Evolutionary conservation across 805 yeast species (phyloP).

Genomic region (Nakazawaea sp.): DNA sequence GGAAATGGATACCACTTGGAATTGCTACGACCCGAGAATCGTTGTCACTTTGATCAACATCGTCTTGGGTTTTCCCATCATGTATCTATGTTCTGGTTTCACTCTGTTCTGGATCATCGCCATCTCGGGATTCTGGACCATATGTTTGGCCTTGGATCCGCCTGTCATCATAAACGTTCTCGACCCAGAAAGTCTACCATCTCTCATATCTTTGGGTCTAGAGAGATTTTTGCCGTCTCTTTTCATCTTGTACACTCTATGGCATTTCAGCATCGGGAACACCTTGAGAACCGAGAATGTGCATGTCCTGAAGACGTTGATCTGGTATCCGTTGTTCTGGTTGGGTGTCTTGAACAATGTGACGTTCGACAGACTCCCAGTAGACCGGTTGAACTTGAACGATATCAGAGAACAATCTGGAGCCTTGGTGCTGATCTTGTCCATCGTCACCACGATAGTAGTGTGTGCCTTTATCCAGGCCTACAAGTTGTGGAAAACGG

Average conservation of each 20-base stretch:
- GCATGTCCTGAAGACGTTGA: conserved; percentile 30
- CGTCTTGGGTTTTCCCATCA: conserved; percentile 54
- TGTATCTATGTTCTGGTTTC: conserved; percentile 37
- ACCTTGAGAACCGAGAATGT: conserved; percentile 29
- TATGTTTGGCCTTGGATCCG: conserved; percentile 70
- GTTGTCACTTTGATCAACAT: conserved; percentile 52
- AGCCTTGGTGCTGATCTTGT: conserved; percentile 54
- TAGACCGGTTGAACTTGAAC: conserved; percentile 68
- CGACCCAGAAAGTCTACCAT: conserved; percentile 46
- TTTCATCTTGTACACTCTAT: conserved; percentile 63
- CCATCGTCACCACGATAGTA: conserved; percentile 40
- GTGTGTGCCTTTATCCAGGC: conserved; percentile 68
- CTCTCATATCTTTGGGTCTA: conserved; percentile 62
- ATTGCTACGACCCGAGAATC: conserved; percentile 67
- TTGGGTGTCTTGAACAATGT: conserved; percentile 77
- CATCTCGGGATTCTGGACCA: conserved; percentile 78
- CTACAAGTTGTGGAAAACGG: conserved; percentile 71
- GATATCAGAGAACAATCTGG: conserved; percentile 78
- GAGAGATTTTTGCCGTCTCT: conserved; percentile 70
- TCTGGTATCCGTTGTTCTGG: conserved; percentile 84
- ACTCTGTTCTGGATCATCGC: conserved; percentile 57
- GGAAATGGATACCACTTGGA: conserved; percentile 28
- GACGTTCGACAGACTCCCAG: conserved; percentile 83
- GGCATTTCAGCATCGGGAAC: conserved; percentile 47
- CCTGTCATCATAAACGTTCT: conserved; percentile 55